phyloP scores from a whole-genome alignment of 352 stramenopile species.

The Achlya hypogyna region DNA sequence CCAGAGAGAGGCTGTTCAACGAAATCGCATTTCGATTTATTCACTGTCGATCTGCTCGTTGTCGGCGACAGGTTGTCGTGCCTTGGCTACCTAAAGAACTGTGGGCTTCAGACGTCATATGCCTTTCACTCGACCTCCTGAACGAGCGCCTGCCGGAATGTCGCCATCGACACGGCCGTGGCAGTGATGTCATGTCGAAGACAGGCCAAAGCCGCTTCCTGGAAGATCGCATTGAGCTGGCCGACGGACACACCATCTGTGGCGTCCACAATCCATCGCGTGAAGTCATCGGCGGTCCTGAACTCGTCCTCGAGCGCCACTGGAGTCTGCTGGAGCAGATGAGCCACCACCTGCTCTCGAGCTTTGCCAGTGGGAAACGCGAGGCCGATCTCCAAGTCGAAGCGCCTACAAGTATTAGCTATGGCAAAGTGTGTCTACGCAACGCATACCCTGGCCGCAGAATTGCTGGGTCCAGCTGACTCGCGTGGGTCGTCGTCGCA shows the following conservation, averaged over 20 bases:
- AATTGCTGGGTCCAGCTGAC: constrained; percentile 75
- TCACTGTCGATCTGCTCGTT: neutral
- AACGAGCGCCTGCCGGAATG: constrained; percentile 26
- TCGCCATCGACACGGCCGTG: constrained; percentile 31
- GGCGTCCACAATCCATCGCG: constrained; percentile 39
- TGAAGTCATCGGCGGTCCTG: constrained; percentile 28
- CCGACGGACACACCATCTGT: constrained; percentile 44
- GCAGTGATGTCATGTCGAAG: constrained; percentile 51
- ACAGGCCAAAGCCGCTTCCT: constrained; percentile 64
- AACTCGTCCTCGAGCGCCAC: constrained; percentile 43
- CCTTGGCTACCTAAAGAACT: no score
- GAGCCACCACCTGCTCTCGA: constrained; percentile 35
- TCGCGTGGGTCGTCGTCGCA: constrained; percentile 63
- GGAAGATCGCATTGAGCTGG: constrained; percentile 55
- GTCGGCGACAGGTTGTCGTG: no score
- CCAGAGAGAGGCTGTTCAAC: no score
- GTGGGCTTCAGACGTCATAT: neutral
- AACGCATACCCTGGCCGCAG: constrained; percentile 62
- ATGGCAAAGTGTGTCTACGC: neutral
- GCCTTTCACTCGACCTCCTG: neutral
- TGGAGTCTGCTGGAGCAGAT: constrained; percentile 41
- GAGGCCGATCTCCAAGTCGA: constrained; percentile 70
- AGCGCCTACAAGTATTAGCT: constrained; percentile 36
- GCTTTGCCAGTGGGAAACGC: constrained; percentile 48
- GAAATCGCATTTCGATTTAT: neutral